Percentiles rank a stretch among this genome's conserved stretches.
Evolutionary conservation across 768 basidiomycete species (phyloP).

Genomic region (Lentinula detonsa): DNA sequence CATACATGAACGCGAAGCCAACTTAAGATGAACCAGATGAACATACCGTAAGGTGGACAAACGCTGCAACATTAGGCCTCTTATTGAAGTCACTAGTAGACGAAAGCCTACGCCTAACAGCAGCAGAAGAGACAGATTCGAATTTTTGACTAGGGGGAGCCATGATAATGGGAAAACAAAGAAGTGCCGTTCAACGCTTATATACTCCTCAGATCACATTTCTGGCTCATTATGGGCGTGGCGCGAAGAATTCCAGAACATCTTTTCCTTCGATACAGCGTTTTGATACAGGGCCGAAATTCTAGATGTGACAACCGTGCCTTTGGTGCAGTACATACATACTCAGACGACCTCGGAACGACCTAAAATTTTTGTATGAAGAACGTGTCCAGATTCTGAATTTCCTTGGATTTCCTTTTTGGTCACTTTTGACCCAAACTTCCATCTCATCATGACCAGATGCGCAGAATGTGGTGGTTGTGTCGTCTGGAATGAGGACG

Average conservation of each 20-base stretch:
- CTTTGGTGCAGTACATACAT: neutral
- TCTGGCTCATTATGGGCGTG: neutral
- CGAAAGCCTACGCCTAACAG: slow-evolving; percentile 64
- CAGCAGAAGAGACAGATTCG: slow-evolving; percentile 57
- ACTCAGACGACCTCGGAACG: neutral
- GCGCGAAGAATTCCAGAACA: neutral
- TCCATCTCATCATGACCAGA: slow-evolving; percentile 21
- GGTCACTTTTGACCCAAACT: slow-evolving; percentile 6
- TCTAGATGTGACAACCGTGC: neutral
- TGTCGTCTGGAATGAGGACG: slow-evolving; percentile 51
- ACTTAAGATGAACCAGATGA: neutral
- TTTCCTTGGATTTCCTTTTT: neutral
- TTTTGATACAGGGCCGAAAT: neutral
- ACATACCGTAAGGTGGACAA: slow-evolving; percentile 59
- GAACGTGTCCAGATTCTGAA: neutral
- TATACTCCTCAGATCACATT: neutral
- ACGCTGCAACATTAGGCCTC: slow-evolving; percentile 51
- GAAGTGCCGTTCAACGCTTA: slow-evolving; percentile 2
- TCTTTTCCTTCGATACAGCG: neutral
- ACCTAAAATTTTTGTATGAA: neutral
- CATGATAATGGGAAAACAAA: slow-evolving; percentile 34
- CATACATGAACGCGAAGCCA: slow-evolving; percentile 14
- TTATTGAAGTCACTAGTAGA: slow-evolving; percentile 35
- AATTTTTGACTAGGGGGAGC: slow-evolving; percentile 46
- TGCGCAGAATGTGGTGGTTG: slow-evolving; percentile 52